phyloP scores from a whole-genome alignment of 306 rosid species.

The Prunus fruticosa region DNA sequence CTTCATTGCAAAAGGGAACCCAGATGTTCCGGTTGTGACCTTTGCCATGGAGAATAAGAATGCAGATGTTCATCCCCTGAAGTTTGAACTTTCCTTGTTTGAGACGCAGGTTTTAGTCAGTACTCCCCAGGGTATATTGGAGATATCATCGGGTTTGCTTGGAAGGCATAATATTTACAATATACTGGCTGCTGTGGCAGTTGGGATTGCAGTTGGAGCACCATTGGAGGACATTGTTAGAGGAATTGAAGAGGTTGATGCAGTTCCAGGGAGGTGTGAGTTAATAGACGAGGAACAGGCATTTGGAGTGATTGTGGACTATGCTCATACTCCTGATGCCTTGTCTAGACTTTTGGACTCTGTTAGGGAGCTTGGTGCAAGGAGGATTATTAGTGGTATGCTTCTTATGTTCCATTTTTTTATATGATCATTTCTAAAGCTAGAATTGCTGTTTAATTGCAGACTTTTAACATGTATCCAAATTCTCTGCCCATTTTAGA shows the following conservation, averaged over 20 bases:
- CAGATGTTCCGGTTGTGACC: conserved; percentile 77
- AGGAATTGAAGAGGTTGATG: conserved; percentile 96
- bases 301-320: conserved; percentile 91
- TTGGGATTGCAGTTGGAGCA: conserved; percentile 94
- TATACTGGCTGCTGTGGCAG: conserved; percentile 91
- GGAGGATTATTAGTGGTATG: conserved; percentile 86
- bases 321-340: conserved; percentile 86
- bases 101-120: conserved; percentile 96
- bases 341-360: conserved; percentile 89
- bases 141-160: conserved; percentile 92
- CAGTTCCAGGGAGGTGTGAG: conserved; percentile 94
- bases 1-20: conserved; percentile 68
- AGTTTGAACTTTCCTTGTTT: conserved; percentile 84
- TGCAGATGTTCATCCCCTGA: conserved; percentile 84
- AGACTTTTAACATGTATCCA: not conserved
- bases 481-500: not conserved
- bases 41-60: conserved; percentile 81
- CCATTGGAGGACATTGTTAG: conserved; percentile 96
- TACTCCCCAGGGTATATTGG: conserved; percentile 87
- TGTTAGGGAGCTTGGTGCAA: conserved; percentile 90
- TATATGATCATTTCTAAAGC: not conserved
- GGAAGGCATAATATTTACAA: conserved; percentile 88
- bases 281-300: conserved; percentile 96
- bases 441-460: not conserved
- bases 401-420: conserved; percentile 22